Evolutionary conservation across 345 rosid genomes (phyloP).

Genomic region (Nephelium lappaceum): DNA sequence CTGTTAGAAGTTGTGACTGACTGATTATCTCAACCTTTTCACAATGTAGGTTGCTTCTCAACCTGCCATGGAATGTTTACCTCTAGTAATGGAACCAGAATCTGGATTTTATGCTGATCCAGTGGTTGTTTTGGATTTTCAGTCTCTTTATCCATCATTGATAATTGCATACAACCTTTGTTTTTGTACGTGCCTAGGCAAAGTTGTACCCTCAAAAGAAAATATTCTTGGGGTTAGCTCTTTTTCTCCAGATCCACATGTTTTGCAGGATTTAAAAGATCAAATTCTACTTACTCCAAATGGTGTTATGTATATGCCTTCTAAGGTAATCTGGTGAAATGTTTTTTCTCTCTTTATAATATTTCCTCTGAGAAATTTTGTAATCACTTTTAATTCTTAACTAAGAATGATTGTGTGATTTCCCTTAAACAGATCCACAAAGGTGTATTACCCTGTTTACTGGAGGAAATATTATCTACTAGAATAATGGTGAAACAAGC

Average conservation of each 20-base stretch:
- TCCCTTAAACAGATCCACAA: conserved; percentile 55
- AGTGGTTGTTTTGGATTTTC: conserved; percentile 94
- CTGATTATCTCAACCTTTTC: conserved; percentile 13
- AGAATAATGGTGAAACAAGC: conserved; percentile 94
- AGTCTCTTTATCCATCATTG: conserved; percentile 98
- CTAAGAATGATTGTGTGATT: neutral
- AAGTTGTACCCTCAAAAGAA: conserved; percentile 62
- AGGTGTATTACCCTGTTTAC: conserved; percentile 82
- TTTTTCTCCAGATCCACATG: conserved; percentile 60
- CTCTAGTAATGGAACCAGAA: conserved; percentile 99
- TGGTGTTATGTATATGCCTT: conserved; percentile 74
- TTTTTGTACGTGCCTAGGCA: conserved; percentile 92
- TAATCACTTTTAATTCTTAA: neutral
- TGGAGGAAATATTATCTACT: conserved; percentile 93
- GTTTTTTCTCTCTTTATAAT: neutral
- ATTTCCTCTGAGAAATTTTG: neutral
- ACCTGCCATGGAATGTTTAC: conserved; percentile 98
- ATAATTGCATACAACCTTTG: conserved; percentile 96
- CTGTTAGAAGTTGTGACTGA: conserved; percentile 8
- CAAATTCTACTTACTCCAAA: conserved; percentile 74
- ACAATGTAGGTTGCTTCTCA: conserved; percentile 87
- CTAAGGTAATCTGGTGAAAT: conserved; percentile 59
- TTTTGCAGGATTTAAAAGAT: conserved; percentile 58
- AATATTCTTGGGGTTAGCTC: conserved; percentile 80
- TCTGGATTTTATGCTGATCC: conserved; percentile 94